phyloP scores from a whole-genome alignment of 1,284 basidiomycete genomes.

The Cronartium ribicola region DNA sequence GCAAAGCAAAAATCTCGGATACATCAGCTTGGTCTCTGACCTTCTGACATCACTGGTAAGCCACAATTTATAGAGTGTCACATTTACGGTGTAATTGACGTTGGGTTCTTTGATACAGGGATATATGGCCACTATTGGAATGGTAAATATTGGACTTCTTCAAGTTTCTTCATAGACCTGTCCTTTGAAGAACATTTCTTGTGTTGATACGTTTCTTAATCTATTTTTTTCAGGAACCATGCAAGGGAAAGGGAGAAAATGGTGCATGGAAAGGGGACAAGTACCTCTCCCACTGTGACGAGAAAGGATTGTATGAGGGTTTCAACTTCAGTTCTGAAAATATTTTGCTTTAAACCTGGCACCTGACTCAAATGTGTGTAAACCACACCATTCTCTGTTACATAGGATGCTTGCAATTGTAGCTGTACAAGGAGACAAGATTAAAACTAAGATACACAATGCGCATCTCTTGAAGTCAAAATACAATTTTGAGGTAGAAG shows the following conservation, averaged over 20 bases:
- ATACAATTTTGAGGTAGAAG: constrained; percentile 13
- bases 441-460: constrained; percentile 13
- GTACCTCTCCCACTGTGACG: constrained; percentile 17
- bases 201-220: neutral
- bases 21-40: constrained; percentile 13
- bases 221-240: constrained; percentile 22
- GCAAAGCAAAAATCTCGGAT: constrained; percentile 10
- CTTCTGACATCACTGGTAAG: constrained; percentile 18
- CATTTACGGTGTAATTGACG: neutral
- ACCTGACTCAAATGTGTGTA: neutral
- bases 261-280: constrained; percentile 28
- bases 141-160: neutral
- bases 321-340: neutral
- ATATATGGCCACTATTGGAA: constrained; percentile 29
- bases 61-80: neutral
- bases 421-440: constrained; percentile 6
- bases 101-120: neutral
- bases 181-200: neutral
- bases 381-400: neutral
- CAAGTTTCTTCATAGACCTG: neutral
- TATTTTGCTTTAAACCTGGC: neutral
- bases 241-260: constrained; percentile 15
- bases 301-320: constrained; percentile 23
- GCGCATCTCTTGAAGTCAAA: constrained; percentile 3
- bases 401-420: constrained; percentile 27